Evolutionary conservation across 2,329 filamentous ascomycete genomes (phyloP).

Genomic region (Dactylellina sp.): DNA sequence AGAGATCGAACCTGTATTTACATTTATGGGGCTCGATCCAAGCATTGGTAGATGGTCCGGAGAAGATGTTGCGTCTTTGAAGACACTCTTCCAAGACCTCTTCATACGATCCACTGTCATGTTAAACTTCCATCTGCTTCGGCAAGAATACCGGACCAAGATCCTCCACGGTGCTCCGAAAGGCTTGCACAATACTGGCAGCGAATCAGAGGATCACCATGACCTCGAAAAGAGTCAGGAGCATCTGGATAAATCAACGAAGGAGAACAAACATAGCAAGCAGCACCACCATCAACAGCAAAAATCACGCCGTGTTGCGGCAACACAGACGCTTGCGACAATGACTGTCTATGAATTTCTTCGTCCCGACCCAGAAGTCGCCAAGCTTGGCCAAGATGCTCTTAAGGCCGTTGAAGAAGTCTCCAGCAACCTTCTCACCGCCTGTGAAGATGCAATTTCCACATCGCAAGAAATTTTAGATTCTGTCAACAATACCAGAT

Average conservation of each 20-base stretch:
- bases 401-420: conserved; percentile 42
- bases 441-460: conserved; percentile 29
- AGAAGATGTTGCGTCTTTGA: conserved; percentile 39
- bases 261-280: conserved; percentile 22
- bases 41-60: conserved; percentile 53
- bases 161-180: conserved; percentile 27
- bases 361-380: conserved; percentile 40
- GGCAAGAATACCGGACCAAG: conserved; percentile 48
- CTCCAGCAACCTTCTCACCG: conserved; percentile 32
- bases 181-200: not conserved
- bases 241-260: conserved; percentile 11
- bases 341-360: conserved; percentile 52
- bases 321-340: conserved; percentile 41
- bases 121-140: conserved; percentile 50
- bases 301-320: conserved; percentile 9
- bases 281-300: conserved; percentile 9
- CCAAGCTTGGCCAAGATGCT: conserved; percentile 41
- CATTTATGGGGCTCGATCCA: conserved; percentile 42
- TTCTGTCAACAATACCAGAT: conserved; percentile 38
- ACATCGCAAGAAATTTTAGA: conserved; percentile 37
- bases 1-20: conserved; percentile 34
- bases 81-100: conserved; percentile 38
- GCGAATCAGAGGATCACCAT: conserved; percentile 4
- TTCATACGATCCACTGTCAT: conserved; percentile 40
- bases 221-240: conserved; percentile 24